These are phyloP conservation scores for Blastomyces silverae DNA, from an alignment of 2,329 filamentous ascomycete genomes.

Conservation along the genomic window DNA sequence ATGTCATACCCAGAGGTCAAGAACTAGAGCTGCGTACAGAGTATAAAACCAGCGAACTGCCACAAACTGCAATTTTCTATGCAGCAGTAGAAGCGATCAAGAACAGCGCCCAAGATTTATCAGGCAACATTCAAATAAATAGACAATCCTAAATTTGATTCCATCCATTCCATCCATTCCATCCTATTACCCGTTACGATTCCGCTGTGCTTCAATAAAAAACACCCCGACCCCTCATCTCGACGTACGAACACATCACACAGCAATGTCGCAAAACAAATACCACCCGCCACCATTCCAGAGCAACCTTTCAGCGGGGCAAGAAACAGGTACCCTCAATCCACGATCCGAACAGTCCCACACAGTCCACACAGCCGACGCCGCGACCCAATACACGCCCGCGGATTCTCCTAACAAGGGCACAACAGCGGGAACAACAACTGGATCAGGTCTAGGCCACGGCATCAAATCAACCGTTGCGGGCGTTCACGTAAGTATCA, in stretches of 20 bases:
- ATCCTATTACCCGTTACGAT: not conserved
- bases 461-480: constrained; percentile 29
- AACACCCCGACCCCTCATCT: not conserved
- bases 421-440: not conserved
- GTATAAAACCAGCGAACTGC: not conserved
- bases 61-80: not conserved
- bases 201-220: not conserved
- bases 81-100: not conserved
- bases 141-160: not conserved
- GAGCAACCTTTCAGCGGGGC: not conserved
- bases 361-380: too few relatives aligned
- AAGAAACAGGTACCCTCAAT: not conserved
- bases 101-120: not conserved
- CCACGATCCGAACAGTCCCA: not conserved
- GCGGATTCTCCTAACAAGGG: not conserved
- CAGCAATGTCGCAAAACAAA: not conserved
- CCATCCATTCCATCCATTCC: not conserved
- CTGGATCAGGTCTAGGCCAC: constrained; percentile 20
- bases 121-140: not conserved
- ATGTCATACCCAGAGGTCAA: not conserved
- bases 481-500: constrained; percentile 33
- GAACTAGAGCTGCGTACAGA: not conserved
- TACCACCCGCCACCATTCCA: not conserved
- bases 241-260: not conserved
- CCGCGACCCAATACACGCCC: not conserved